Evolutionary conservation across 2,329 filamentous ascomycete species (phyloP).

Genomic region (Chalara sp.): DNA sequence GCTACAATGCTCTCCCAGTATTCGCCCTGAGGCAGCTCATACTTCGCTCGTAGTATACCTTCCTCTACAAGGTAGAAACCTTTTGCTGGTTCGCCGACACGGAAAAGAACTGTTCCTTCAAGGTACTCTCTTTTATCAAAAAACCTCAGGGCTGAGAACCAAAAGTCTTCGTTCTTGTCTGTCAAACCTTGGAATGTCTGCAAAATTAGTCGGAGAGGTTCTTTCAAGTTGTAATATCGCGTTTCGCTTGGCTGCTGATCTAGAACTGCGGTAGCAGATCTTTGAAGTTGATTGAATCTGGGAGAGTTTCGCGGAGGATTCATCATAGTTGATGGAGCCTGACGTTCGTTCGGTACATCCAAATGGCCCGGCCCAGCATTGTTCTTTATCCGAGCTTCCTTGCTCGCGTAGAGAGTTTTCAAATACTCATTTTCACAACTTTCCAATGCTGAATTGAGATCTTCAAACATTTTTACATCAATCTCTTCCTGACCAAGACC

Average conservation of each 20-base stretch:
- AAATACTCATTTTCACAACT: conserved; percentile 92
- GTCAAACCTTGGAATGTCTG: conserved; percentile 93
- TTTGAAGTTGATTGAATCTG: conserved; percentile 67
- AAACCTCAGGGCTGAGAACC: conserved; percentile 73
- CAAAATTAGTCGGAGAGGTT: conserved; percentile 84
- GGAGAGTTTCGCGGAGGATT: conserved; percentile 68
- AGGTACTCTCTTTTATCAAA: conserved; percentile 64
- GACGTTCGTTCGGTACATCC: conserved; percentile 15
- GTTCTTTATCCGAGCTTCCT: conserved; percentile 48
- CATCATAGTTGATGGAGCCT: conserved; percentile 30
- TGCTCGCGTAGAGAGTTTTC: conserved; percentile 68
- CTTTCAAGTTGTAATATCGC: conserved; percentile 80
- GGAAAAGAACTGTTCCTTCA: conserved; percentile 69
- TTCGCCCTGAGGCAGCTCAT: conserved; percentile 80
- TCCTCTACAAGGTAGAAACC: conserved; percentile 89
- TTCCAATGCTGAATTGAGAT: conserved; percentile 89
- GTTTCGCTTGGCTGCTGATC: conserved; percentile 52
- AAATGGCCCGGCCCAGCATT: conserved; percentile 29
- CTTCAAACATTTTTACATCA: conserved; percentile 74
- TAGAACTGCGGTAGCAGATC: conserved; percentile 71
- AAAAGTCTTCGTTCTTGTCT: conserved; percentile 86
- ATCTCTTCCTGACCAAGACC: conserved; percentile 63
- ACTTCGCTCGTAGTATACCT: conserved; percentile 84
- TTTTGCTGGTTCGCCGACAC: conserved; percentile 66
- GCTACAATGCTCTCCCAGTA: conserved; percentile 90